Evolutionary conservation across 345 rosid genomes (phyloP).

Genomic region (Tarenaya hassleriana): DNA sequence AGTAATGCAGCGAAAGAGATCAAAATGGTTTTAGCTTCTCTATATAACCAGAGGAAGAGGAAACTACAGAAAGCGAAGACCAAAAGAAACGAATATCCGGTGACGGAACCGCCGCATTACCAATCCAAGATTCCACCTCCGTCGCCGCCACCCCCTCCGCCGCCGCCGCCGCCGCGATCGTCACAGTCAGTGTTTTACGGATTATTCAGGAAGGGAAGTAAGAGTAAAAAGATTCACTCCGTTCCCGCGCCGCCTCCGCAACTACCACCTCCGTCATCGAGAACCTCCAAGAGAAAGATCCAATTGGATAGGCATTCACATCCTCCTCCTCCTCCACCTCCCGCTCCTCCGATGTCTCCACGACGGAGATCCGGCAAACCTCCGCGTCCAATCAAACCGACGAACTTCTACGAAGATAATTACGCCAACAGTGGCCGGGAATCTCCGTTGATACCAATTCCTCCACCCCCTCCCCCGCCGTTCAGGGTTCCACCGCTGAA

Average conservation of each 20-base stretch:
- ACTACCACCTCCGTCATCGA: slow-evolving; percentile 40
- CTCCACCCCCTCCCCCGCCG: slow-evolving; percentile 67
- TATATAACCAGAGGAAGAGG: slow-evolving; percentile 48
- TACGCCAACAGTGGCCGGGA: slow-evolving; percentile 31
- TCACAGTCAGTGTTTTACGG: slow-evolving; percentile 55
- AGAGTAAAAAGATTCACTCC: slow-evolving; percentile 55
- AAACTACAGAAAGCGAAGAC: slow-evolving; percentile 41
- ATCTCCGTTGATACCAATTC: slow-evolving; percentile 42
- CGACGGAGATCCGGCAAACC: slow-evolving; percentile 48
- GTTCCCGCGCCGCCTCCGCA: slow-evolving; percentile 43
- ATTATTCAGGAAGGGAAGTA: slow-evolving; percentile 51
- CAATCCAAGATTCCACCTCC: slow-evolving; percentile 35
- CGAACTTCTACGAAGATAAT: slow-evolving; percentile 27
- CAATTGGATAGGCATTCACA: slow-evolving; percentile 15
- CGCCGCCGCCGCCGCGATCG: slow-evolving; percentile 59
- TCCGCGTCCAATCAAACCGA: slow-evolving; percentile 47
- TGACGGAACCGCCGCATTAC: slow-evolving; percentile 16
- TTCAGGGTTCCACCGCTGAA: slow-evolving; percentile 40
- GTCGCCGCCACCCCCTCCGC: slow-evolving; percentile 59
- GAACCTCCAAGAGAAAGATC: slow-evolving; percentile 23
- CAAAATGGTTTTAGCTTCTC: slow-evolving; percentile 55
- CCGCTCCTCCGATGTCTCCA: slow-evolving; percentile 34
- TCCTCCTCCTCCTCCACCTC: slow-evolving; percentile 21
- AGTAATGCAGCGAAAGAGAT: slow-evolving; percentile 69
- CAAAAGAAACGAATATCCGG: slow-evolving; percentile 23